Evolutionary conservation across 2,329 filamentous ascomycete genomes (phyloP).

Genomic region (Monilinia laxa): DNA sequence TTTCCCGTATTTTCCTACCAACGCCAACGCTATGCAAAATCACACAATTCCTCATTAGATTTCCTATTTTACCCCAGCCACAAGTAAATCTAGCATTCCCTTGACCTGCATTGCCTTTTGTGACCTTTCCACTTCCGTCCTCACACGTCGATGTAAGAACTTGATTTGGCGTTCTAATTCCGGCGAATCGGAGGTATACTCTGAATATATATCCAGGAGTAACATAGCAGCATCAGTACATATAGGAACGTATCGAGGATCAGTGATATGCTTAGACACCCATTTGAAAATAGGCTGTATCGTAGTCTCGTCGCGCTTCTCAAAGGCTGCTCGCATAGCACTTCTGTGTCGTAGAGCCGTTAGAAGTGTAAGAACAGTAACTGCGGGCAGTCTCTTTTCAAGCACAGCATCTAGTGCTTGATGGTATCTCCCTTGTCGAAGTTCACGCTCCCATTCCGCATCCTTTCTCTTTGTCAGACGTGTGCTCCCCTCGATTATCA

Average conservation of each 20-base stretch:
- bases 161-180: slow-evolving; percentile 71
- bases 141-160: slow-evolving; percentile 67
- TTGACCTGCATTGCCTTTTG: slow-evolving; percentile 78
- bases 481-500: slow-evolving; percentile 79
- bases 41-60: slow-evolving; percentile 18
- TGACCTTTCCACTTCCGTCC: slow-evolving; percentile 75
- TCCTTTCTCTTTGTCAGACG: slow-evolving; percentile 49
- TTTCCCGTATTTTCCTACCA: slow-evolving; percentile 24
- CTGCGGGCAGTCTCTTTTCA: slow-evolving; percentile 54
- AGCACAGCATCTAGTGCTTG: slow-evolving; percentile 79
- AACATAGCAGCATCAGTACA: slow-evolving; percentile 82
- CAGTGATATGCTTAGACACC: slow-evolving; percentile 76
- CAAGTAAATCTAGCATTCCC: slow-evolving; percentile 84
- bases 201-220: slow-evolving; percentile 83
- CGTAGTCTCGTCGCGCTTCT: slow-evolving; percentile 74
- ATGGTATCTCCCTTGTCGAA: slow-evolving; percentile 75
- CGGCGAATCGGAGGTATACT: slow-evolving; percentile 70
- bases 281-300: slow-evolving; percentile 82
- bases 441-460: slow-evolving; percentile 74
- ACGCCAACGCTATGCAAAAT: slow-evolving; percentile 48
- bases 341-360: slow-evolving; percentile 84
- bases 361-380: slow-evolving; percentile 72
- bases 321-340: slow-evolving; percentile 76
- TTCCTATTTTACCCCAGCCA: slow-evolving; percentile 47
- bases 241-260: slow-evolving; percentile 77